Evolutionary conservation across 1,139 yeast genomes (phyloP).

Genomic region (Taiozyma sp.): DNA sequence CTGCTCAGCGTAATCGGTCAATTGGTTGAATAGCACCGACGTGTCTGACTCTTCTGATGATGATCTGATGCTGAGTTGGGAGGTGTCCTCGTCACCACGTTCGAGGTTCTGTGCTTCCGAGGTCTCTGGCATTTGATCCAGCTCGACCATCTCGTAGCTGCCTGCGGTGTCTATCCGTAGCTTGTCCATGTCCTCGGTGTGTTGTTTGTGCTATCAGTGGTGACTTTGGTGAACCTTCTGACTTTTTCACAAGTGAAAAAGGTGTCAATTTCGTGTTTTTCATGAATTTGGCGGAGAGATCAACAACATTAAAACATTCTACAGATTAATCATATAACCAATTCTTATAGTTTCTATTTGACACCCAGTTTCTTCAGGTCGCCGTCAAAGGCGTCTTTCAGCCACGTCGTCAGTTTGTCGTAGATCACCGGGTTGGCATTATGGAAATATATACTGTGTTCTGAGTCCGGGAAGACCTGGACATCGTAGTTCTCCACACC

Average conservation of each 20-base stretch:
- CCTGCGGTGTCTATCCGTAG: background rate
- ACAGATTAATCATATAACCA: background rate
- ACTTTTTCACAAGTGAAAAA: background rate
- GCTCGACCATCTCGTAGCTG: constrained; percentile 7
- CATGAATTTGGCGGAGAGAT: background rate
- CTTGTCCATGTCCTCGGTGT: background rate
- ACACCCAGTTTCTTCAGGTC: constrained; percentile 30
- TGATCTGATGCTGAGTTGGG: background rate
- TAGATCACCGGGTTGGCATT: constrained; percentile 74
- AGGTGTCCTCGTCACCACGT: background rate
- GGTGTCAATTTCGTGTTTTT: background rate
- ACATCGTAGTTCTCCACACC: constrained; percentile 80
- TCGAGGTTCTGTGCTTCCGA: background rate
- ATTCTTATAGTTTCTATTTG: constrained; percentile 2
- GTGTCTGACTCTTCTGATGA: background rate
- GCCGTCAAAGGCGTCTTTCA: constrained; percentile 62
- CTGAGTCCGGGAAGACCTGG: constrained; percentile 90
- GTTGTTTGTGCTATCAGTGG: too few species aligned
- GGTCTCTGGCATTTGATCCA: background rate
- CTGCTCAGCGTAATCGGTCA: constrained; percentile 1
- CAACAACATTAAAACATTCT: background rate
- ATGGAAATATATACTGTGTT: constrained; percentile 75
- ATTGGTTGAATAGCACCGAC: constrained; percentile 1
- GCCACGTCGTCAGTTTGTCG: constrained; percentile 70
- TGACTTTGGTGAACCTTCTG: too few species aligned